Evolutionary conservation across 1,139 yeast genomes (phyloP), one percentile per base, ranked within the genome.

Genomic region (Saccharomyces uvarum): DNA sequence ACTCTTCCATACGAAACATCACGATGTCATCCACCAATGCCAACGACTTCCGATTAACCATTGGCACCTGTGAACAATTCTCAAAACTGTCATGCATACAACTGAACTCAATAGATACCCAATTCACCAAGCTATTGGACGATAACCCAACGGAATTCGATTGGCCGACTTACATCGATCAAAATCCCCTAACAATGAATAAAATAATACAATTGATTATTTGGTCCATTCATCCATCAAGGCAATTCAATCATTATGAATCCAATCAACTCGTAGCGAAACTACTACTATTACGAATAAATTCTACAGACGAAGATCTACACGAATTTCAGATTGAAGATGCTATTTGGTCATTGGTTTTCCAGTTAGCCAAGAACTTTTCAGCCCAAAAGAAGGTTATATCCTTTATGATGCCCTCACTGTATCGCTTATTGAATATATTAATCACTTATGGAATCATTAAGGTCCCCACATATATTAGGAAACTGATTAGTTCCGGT

Each of bases 401-500:
- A 19, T 51, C 56, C 11, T 60, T 64, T 3, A 56, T 55, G 48
- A 53, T 65, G 21, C 57, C 59, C 5, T 55, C 62, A 4, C 41
- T 68, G 9, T 64, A 63, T 38, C 60, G 57, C 9, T 52, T 69
- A 3, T 50, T 68, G 31, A 68, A 69, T 52, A 60, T 66, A 6
- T 58, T 67, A 28, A 67, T 67, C 11, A 63, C 63, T 1, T 69
- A 67, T 55, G 70, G 71, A 3, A 63, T 68, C 29, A 64, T 73
- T 51, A 72, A 70, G 55, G 78, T 86, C 2, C 83, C 91, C 0
- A 79, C 88, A 0, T 90, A 89, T 63, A 74, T 89, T 56, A 74
- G 97, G 63, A 81, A 85, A 59, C 72, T 89, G 41, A 89, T 90
- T 52, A 89, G 97, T 3, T 84, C 95, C 1, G 97, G 97, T 3